These are phyloP conservation scores for Ascocoryne sarcoides DNA, from an alignment of 2,329 filamentous ascomycete species.

Conservation along the genomic window DNA sequence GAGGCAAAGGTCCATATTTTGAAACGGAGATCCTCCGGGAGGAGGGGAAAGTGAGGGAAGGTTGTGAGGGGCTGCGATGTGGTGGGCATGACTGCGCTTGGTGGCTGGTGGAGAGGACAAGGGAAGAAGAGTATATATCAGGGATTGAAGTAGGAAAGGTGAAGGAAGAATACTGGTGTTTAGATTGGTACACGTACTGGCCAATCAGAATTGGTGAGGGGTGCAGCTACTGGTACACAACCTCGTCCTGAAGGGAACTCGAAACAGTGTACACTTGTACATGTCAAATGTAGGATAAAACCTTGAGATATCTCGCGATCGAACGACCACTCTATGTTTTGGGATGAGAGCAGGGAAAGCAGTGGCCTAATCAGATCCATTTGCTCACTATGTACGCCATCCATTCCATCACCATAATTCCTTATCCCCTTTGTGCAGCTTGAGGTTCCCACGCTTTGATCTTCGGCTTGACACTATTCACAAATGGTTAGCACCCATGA, in stretches of 20 bases:
- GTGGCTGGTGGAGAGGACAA: background rate
- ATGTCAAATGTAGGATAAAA: background rate
- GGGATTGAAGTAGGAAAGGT: background rate
- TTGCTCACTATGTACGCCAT: constrained; percentile 22
- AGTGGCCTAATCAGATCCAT: background rate
- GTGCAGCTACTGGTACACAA: too few relatives aligned
- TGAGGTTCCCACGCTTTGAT: constrained; percentile 43
- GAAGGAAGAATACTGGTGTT: background rate
- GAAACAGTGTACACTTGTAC: background rate
- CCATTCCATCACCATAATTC: constrained; percentile 1
- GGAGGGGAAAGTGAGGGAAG: constrained; percentile 3
- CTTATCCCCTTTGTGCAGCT: constrained; percentile 22
- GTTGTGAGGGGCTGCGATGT: background rate
- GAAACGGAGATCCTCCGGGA: constrained; percentile 5
- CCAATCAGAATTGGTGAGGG: too few relatives aligned
- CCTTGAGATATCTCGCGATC: background rate
- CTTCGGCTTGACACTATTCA: constrained; percentile 43
- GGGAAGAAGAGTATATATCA: background rate
- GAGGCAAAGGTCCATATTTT: constrained; percentile 1
- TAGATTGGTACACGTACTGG: background rate
- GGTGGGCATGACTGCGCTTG: background rate
- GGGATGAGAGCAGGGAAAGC: background rate
- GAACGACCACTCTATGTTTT: background rate
- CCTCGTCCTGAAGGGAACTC: background rate
- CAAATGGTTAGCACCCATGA: constrained; percentile 7